phyloP scores from a whole-genome alignment of 139 green algal species.

The Astrephomene gubernaculifera region DNA sequence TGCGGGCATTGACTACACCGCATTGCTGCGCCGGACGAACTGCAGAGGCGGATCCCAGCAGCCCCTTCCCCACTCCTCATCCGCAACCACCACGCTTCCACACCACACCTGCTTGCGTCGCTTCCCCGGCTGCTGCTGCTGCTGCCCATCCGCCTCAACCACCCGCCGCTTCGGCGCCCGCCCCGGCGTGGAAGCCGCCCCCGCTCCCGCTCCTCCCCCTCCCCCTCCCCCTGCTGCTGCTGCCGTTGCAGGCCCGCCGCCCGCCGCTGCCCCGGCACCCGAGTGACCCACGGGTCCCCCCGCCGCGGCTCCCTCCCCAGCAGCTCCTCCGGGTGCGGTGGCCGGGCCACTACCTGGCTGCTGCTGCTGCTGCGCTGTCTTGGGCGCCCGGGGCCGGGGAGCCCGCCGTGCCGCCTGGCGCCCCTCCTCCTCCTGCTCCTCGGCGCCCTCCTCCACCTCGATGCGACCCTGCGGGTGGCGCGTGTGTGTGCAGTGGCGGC shows the following conservation, averaged over 20 bases:
- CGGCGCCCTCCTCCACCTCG: neutral
- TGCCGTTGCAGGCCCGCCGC: neutral
- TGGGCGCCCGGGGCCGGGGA: neutral
- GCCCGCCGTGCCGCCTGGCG: neutral
- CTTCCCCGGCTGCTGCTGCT: conserved; percentile 4
- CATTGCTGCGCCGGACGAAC: too few species aligned
- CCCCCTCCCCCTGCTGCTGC: neutral
- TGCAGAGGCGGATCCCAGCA: too few species aligned
- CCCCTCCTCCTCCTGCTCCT: neutral
- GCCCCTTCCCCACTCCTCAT: too few species aligned
- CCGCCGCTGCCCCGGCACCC: neutral
- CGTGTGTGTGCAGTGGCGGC: neutral
- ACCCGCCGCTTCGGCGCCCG: neutral
- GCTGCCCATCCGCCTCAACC: neutral
- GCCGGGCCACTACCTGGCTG: neutral
- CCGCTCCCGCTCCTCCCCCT: neutral
- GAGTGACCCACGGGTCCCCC: too few species aligned
- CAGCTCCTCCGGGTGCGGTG: neutral
- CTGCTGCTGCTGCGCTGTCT: neutral
- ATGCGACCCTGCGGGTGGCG: neutral
- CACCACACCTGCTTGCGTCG: conserved; percentile 11
- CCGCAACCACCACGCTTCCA: too few species aligned
- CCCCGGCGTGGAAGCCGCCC: neutral
- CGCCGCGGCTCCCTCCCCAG: too few species aligned
- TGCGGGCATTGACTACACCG: too few species aligned